A percentile compares a stretch with the other conserved stretches of the same genome.
Evolutionary conservation across 768 basidiomycete genomes (phyloP).

Genomic region (Omphalotus guepiniiformis): DNA sequence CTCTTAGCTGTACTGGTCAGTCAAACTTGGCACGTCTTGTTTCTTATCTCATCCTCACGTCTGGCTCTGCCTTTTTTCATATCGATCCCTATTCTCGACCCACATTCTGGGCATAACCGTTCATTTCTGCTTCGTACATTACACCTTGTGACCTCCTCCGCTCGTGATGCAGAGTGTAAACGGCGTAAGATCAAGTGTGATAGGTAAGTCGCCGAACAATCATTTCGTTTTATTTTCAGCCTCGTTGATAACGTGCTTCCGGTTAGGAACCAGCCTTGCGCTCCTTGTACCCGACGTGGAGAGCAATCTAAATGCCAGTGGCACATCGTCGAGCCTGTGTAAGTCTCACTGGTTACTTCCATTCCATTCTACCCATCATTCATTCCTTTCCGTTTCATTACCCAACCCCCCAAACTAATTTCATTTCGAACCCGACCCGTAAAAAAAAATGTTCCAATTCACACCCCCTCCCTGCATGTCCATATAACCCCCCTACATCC

Average conservation of each 20-base stretch:
- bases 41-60: slow-evolving; percentile 21
- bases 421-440: too few species aligned
- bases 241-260: slow-evolving; percentile 19
- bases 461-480: slow-evolving; percentile 3
- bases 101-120: slow-evolving; percentile 12
- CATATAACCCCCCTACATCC: slow-evolving; percentile 4
- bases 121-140: slow-evolving; percentile 22
- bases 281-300: slow-evolving; percentile 74
- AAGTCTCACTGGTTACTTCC: slow-evolving; percentile 25
- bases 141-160: slow-evolving; percentile 21
- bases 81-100: slow-evolving; percentile 14
- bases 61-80: slow-evolving; percentile 20
- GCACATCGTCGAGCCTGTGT: slow-evolving; percentile 81
- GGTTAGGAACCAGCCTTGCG: slow-evolving; percentile 71
- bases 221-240: slow-evolving; percentile 12
- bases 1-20: slow-evolving; percentile 81
- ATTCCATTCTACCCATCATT: slow-evolving; percentile 12
- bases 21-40: slow-evolving; percentile 17
- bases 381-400: slow-evolving; percentile 11
- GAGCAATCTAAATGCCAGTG: slow-evolving; percentile 81
- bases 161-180: slow-evolving; percentile 66
- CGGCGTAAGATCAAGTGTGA: slow-evolving; percentile 87
- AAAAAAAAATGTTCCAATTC: too few species aligned
- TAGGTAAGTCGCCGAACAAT: slow-evolving; percentile 47
- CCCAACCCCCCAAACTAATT: slow-evolving; percentile 3